Evolutionary conservation across 805 yeast genomes (phyloP).

Genomic region (Hanseniaspora mollemarum): DNA sequence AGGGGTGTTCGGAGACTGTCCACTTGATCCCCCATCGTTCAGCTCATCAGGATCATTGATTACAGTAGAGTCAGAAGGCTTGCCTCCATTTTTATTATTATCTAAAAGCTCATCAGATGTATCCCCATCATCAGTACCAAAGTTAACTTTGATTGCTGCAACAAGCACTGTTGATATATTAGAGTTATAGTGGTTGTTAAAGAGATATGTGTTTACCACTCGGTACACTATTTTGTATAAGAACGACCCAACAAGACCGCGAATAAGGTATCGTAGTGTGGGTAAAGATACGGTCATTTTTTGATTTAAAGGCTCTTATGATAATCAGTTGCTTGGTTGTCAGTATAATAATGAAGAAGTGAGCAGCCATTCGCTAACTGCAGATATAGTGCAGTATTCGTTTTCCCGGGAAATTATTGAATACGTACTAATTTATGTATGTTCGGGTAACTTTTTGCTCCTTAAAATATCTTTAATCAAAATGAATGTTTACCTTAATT

Average conservation of each 20-base stretch:
- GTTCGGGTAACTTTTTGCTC: no score
- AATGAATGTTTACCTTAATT: no score
- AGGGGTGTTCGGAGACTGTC: constrained; percentile 27
- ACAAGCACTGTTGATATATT: not conserved
- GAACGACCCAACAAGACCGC: not conserved
- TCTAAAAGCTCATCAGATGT: constrained; percentile 9
- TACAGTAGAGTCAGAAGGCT: not conserved
- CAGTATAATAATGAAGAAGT: no score
- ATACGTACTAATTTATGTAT: no score
- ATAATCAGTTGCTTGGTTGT: no score
- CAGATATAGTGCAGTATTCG: no score
- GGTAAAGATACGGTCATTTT: not conserved
- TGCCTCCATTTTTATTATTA: not conserved
- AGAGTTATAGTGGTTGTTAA: not conserved
- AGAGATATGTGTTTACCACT: constrained; percentile 4
- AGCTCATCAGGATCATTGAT: not conserved
- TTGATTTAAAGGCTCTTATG: not conserved
- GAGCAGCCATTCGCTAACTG: no score
- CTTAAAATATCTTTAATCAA: no score
- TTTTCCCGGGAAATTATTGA: no score
- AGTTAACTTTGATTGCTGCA: constrained; percentile 11
- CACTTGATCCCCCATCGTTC: not conserved
- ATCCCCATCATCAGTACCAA: constrained; percentile 13
- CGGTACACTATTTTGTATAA: constrained; percentile 6
- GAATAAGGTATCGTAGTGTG: constrained; percentile 2